A percentile compares a stretch with the other conserved stretches of the same genome.
phyloP scores from a whole-genome alignment of 164 flowering plant genomes.

The Magnolia changhungtana region DNA sequence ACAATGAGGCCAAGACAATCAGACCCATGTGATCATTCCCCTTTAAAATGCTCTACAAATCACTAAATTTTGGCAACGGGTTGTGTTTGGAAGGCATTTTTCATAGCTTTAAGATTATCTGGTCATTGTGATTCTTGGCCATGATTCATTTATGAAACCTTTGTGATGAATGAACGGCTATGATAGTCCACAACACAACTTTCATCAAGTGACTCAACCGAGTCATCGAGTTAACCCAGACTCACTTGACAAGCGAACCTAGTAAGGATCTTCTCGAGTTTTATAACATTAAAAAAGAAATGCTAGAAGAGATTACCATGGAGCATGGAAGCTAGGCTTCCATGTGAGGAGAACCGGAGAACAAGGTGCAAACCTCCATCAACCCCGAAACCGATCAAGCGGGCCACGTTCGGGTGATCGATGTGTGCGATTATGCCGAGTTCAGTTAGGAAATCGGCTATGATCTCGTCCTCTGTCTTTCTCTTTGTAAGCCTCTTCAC shows the following conservation, averaged over 20 bases:
- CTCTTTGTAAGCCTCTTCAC: conserved; percentile 68
- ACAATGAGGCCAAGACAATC: no score
- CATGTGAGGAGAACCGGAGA: conserved; percentile 70
- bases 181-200: not conserved
- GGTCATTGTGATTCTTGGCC: no score
- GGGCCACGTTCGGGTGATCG: conserved; percentile 80
- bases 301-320: conserved; percentile 38
- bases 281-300: not conserved
- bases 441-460: conserved; percentile 80
- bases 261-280: not conserved
- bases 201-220: not conserved
- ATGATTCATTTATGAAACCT: no score
- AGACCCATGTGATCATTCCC: no score
- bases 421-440: conserved; percentile 94
- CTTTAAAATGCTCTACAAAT: no score
- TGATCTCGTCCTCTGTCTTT: conserved; percentile 53
- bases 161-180: no score
- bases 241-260: not conserved
- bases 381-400: conserved; percentile 67
- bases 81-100: no score
- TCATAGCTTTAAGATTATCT: no score
- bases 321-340: conserved; percentile 77
- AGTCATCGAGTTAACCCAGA: not conserved
- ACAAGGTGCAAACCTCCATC: conserved; percentile 80
- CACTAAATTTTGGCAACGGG: no score